phyloP scores from a whole-genome alignment of 352 stramenopile species.

The Vaucheria bursata region DNA sequence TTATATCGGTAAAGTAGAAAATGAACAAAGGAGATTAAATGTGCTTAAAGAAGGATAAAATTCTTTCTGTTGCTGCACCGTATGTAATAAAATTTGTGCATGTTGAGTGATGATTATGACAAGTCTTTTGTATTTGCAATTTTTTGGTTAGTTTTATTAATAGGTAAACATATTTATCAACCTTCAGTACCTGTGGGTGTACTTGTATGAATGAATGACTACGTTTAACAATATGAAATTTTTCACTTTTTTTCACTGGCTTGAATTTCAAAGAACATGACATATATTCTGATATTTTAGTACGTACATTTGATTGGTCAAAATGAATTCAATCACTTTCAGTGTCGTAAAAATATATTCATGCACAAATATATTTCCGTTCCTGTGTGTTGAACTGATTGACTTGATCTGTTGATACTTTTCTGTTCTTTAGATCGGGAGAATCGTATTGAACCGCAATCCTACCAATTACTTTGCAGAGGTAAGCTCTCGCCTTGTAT shows the following conservation, averaged over 20 bases:
- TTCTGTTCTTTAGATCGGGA: constrained; percentile 58
- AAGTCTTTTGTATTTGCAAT: too few relatives aligned
- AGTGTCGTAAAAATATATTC: not conserved
- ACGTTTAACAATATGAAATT: too few relatives aligned
- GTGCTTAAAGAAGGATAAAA: too few relatives aligned
- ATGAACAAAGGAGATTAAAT: too few relatives aligned
- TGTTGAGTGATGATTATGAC: too few relatives aligned
- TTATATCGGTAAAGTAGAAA: too few relatives aligned
- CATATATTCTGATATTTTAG: not conserved
- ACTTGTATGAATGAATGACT: too few relatives aligned
- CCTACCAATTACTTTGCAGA: constrained; percentile 84
- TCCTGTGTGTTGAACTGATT: not conserved
- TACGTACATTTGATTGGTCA: not conserved
- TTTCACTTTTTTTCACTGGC: not conserved
- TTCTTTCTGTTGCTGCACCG: too few relatives aligned
- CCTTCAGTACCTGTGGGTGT: too few relatives aligned
- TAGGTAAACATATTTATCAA: too few relatives aligned
- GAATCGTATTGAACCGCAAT: constrained; percentile 78
- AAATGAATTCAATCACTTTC: not conserved
- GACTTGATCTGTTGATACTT: not conserved
- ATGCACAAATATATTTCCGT: not conserved
- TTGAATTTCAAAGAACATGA: not conserved
- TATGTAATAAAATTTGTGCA: too few relatives aligned
- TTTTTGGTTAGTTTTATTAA: too few relatives aligned
- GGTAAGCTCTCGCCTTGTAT: constrained; percentile 17